phyloP scores from a whole-genome alignment of 352 stramenopile genomes.

The Phytophthora pini region DNA sequence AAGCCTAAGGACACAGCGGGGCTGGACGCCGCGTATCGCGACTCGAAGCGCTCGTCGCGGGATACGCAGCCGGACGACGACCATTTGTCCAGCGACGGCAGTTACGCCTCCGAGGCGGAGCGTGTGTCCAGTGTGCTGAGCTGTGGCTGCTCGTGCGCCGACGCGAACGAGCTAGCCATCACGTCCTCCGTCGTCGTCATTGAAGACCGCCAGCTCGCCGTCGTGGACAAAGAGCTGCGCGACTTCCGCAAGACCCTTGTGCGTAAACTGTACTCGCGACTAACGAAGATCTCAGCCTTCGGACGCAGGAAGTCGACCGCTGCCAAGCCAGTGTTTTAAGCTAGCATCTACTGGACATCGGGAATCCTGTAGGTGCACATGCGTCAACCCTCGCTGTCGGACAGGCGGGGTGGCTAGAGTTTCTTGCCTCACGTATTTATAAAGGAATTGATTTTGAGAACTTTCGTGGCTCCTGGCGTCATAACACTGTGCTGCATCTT shows the following conservation, averaged over 20 bases:
- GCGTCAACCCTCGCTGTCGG: constrained; percentile 4
- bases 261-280: constrained; percentile 58
- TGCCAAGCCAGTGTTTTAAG: constrained; percentile 20
- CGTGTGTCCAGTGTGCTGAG: constrained; percentile 52
- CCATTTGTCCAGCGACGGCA: constrained; percentile 45
- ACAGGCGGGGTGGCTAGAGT: constrained; percentile 7
- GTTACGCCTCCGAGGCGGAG: constrained; percentile 42
- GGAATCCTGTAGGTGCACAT: constrained; percentile 22
- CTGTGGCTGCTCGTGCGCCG: constrained; percentile 50
- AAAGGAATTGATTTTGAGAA: constrained; percentile 19
- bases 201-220: constrained; percentile 69
- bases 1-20: constrained; percentile 21
- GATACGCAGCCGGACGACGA: constrained; percentile 46
- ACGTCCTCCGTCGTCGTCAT: constrained; percentile 63
- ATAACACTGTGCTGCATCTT: constrained; percentile 4
- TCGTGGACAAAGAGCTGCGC: constrained; percentile 70
- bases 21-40: constrained; percentile 14
- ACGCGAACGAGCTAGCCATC: constrained; percentile 46
- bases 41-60: constrained; percentile 43
- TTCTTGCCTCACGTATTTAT: constrained; percentile 34
- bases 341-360: constrained; percentile 28
- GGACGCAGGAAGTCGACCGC: constrained; percentile 32
- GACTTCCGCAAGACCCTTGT: constrained; percentile 69
- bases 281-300: constrained; percentile 56
- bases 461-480: constrained; percentile 4